These are phyloP conservation scores for Podaxis sp. DNA, from an alignment of 768 basidiomycete genomes.

Conservation along the genomic window DNA sequence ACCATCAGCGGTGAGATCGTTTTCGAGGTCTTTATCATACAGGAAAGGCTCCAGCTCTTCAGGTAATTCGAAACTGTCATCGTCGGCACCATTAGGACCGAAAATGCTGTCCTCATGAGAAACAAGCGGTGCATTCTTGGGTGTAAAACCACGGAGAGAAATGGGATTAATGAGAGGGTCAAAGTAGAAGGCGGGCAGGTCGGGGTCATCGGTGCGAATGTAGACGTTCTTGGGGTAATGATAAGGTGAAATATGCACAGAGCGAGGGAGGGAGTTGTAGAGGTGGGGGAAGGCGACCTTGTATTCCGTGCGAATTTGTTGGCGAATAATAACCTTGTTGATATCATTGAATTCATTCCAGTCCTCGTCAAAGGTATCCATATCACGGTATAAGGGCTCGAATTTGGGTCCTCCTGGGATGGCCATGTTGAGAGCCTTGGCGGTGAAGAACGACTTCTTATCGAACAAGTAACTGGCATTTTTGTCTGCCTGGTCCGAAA, in stretches of 20 bases:
- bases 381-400: conserved; percentile 94
- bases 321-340: conserved; percentile 98
- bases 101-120: conserved; percentile 94
- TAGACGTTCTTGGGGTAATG: conserved; percentile 97
- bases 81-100: conserved; percentile 81
- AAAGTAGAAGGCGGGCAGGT: conserved; percentile 98
- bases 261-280: conserved; percentile 96
- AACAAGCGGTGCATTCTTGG: conserved; percentile 81
- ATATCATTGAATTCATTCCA: conserved; percentile 99
- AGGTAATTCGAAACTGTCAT: conserved; percentile 87
- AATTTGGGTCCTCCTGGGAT: conserved; percentile 99
- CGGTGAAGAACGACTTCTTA: conserved; percentile 97
- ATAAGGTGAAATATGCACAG: conserved; percentile 89
- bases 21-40: conserved; percentile 75
- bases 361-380: conserved; percentile 97
- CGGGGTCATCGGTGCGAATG: conserved; percentile 99
- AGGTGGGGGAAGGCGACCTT: conserved; percentile 99
- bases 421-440: conserved; percentile 95
- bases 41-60: conserved; percentile 80
- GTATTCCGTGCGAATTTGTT: conserved; percentile 98
- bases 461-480: conserved; percentile 96
- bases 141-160: conserved; percentile 80
- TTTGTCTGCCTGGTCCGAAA: conserved; percentile 89
- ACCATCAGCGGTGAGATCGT: conserved; percentile 91
- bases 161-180: conserved; percentile 99